Evolutionary conservation across 371 early-diverging fungal species (phyloP).

Genomic region (Capillidium heterosporum): DNA sequence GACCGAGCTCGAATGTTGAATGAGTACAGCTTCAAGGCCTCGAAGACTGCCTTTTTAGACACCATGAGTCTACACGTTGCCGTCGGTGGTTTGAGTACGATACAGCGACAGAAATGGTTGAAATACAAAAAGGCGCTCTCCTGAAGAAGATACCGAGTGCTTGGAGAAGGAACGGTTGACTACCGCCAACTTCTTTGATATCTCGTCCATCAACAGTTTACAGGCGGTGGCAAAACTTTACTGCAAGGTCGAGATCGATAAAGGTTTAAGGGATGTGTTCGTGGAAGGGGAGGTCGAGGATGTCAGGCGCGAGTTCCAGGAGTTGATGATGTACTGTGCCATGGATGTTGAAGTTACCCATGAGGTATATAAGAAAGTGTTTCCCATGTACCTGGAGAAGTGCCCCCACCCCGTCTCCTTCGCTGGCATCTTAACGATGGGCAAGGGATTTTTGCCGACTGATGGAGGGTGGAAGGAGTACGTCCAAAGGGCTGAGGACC

Average conservation of each 20-base stretch:
- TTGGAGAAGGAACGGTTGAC: constrained; percentile 8
- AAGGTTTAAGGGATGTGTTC: constrained; percentile 50
- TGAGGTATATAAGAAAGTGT: constrained; percentile 41
- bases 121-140: constrained; percentile 32
- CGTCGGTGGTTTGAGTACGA: constrained; percentile 72
- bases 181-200: constrained; percentile 29
- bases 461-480: constrained; percentile 59
- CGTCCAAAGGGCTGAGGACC: constrained; percentile 27
- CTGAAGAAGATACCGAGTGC: constrained; percentile 13
- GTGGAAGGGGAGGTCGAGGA: constrained; percentile 31
- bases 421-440: constrained; percentile 81
- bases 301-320: constrained; percentile 31
- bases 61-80: constrained; percentile 91
- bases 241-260: constrained; percentile 50
- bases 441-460: constrained; percentile 65
- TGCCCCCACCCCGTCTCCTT: constrained; percentile 91
- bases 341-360: constrained; percentile 72
- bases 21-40: constrained; percentile 46
- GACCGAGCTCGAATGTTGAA: constrained; percentile 79
- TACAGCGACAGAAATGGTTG: constrained; percentile 71
- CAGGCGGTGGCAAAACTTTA: constrained; percentile 63
- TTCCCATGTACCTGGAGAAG: constrained; percentile 48
- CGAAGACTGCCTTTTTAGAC: constrained; percentile 55
- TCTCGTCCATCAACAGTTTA: constrained; percentile 62
- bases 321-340: constrained; percentile 71